phyloP scores from a whole-genome alignment of 2,329 filamentous ascomycete genomes.

The Pseudogymnoascus sp. region DNA sequence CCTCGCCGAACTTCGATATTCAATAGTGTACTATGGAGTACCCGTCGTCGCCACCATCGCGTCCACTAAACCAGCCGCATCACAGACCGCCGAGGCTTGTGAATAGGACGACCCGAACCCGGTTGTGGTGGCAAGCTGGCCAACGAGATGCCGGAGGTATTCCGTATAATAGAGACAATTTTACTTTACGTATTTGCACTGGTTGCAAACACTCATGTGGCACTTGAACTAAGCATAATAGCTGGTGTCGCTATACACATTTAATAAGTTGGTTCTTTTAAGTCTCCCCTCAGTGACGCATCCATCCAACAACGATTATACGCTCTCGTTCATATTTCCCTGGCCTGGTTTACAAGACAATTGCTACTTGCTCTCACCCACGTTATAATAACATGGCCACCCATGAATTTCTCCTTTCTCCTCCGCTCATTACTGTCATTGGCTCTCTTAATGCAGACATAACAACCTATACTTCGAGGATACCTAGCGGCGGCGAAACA shows the following conservation, averaged over 20 bases:
- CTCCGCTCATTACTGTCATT: constrained; percentile 7
- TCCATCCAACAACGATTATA: not conserved
- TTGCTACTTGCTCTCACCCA: not conserved
- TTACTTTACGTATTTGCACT: not conserved
- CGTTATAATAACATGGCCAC: not conserved
- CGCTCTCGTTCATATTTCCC: not conserved
- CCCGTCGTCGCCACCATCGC: not conserved
- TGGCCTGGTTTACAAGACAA: not conserved
- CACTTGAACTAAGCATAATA: not conserved
- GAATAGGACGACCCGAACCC: not conserved
- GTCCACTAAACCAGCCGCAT: not conserved
- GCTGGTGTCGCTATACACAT: not conserved
- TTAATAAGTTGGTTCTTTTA: not conserved
- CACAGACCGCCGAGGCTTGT: not conserved
- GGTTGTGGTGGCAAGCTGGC: not conserved
- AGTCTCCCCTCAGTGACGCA: not conserved
- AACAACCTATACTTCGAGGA: constrained; percentile 11
- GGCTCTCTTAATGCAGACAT: constrained; percentile 14
- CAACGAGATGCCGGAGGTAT: not conserved
- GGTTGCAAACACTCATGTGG: not conserved
- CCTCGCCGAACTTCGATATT: not conserved
- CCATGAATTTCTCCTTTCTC: constrained; percentile 9
- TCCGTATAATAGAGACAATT: not conserved
- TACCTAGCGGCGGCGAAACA: constrained; percentile 12
- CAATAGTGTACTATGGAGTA: not conserved